Conservation (phyloP, 495 filamentous ascomycete genomes). For the Aspergillus panamensis region DNA sequence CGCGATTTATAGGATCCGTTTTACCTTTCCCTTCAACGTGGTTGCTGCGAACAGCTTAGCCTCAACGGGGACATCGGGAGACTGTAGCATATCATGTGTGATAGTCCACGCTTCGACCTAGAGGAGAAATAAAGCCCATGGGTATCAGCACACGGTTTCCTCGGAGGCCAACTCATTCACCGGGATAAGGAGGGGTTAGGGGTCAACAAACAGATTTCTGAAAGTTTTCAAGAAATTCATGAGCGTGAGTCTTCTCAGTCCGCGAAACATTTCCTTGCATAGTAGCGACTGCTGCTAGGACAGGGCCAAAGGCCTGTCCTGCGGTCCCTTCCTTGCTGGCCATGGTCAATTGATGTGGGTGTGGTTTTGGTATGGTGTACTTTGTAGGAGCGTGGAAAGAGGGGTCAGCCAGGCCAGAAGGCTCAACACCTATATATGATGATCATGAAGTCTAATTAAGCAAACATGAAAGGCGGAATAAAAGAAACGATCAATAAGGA, state of each 20-base stretch:
- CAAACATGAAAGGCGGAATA: constrained; percentile 4
- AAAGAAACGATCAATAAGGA: constrained; percentile 1
- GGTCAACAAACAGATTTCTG: constrained; percentile 86
- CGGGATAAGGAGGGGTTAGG: constrained; percentile 15
- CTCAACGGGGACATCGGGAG: constrained; percentile 65
- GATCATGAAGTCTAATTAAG: constrained; percentile 30
- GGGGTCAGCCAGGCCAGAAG: constrained; percentile 30
- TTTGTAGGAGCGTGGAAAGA: constrained; percentile 19
- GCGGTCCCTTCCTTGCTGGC: constrained; percentile 57
- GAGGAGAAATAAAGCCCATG: constrained; percentile 3
- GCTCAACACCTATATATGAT: constrained; percentile 25
- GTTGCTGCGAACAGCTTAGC: constrained; percentile 94
- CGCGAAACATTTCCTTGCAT: constrained; percentile 83
- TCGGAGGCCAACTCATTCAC: not conserved
- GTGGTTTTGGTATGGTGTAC: constrained; percentile 21
- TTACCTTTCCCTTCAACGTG: constrained; percentile 95
- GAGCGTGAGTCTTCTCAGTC: constrained; percentile 81
- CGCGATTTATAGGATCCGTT: constrained; percentile 20
- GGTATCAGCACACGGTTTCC: constrained; percentile 11
- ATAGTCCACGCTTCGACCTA: constrained; percentile 87
- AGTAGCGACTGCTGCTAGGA: constrained; percentile 81
- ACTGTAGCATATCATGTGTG: constrained; percentile 80
- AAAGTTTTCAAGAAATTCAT: constrained; percentile 88
- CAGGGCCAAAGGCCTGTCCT: constrained; percentile 72
- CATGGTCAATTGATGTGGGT: constrained; percentile 49